These are phyloP conservation scores for Chlorella sp. DNA, from an alignment of 139 green algal genomes.

Conservation along the genomic window DNA sequence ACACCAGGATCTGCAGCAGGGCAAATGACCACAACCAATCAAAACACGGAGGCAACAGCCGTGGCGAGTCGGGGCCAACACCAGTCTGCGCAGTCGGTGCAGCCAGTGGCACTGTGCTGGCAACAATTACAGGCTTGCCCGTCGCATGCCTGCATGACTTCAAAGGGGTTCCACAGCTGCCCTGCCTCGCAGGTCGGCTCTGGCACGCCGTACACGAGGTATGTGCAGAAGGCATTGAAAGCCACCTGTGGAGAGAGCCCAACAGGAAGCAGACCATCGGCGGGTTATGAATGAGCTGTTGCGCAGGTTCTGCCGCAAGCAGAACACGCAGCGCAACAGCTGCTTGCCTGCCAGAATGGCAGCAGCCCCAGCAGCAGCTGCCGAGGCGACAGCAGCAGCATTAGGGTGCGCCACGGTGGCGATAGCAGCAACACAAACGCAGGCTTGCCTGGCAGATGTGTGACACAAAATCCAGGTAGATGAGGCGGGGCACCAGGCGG, in stretches of 20 bases:
- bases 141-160: conserved; percentile 26
- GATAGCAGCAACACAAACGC: neutral
- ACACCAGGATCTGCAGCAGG: conserved; percentile 31
- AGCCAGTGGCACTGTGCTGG: no score
- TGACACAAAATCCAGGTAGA: conserved; percentile 36
- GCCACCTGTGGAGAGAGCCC: conserved; percentile 32
- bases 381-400: neutral
- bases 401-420: no score
- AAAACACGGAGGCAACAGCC: no score
- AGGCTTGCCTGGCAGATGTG: conserved; percentile 29
- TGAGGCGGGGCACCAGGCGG: conserved; percentile 31
- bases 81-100: no score
- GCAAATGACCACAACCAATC: no score
- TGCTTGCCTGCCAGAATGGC: neutral
- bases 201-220: conserved; percentile 9
- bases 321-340: no score
- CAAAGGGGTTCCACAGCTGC: conserved; percentile 8
- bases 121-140: no score
- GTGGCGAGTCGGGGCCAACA: no score
- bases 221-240: conserved; percentile 38
- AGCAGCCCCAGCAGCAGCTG: neutral
- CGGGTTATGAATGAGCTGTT: no score
- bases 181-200: neutral
- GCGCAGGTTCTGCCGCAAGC: no score
- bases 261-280: no score